Conservation (phyloP, 1,284 basidiomycete genomes). For the Sporisorium iseilematis-ciliati region DNA sequence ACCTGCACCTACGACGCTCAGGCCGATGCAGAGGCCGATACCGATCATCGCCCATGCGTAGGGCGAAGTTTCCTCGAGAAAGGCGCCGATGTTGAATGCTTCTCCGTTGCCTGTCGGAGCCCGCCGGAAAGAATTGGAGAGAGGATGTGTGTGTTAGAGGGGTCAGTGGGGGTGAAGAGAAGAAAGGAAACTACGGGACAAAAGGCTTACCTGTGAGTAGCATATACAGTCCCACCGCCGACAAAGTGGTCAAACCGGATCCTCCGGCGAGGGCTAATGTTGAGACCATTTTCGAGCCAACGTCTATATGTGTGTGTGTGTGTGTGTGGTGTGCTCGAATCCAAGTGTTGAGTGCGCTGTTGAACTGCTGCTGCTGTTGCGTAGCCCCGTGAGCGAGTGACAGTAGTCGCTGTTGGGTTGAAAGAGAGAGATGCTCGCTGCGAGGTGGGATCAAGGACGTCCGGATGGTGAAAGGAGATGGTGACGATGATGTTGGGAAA, state of each 20-base stretch:
- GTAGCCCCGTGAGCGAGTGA: too few species aligned
- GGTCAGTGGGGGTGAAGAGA: background rate
- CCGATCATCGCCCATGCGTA: conserved; percentile 92
- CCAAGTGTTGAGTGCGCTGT: too few species aligned
- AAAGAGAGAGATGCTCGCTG: too few species aligned
- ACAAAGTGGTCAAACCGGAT: conserved; percentile 26
- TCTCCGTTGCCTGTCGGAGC: conserved; percentile 43
- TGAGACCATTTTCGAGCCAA: conserved; percentile 49
- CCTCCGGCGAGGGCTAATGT: conserved; percentile 36
- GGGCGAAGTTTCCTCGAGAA: conserved; percentile 92
- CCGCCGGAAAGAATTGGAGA: background rate
- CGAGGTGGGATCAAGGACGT: too few species aligned
- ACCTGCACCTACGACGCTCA: conserved; percentile 93
- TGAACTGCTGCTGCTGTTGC: too few species aligned
- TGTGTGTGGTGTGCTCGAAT: too few species aligned
- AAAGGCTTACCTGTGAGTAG: conserved; percentile 46
- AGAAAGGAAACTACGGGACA: background rate
- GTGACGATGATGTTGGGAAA: too few species aligned
- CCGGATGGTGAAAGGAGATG: too few species aligned
- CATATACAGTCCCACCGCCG: conserved; percentile 52
- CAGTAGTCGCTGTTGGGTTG: too few species aligned
- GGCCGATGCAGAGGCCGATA: conserved; percentile 90
- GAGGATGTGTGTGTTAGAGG: background rate
- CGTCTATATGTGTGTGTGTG: too few species aligned
- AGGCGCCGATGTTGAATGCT: conserved; percentile 70